phyloP scores from a whole-genome alignment of 192 early-diverging fungal species.

The Coemansia sp. region DNA sequence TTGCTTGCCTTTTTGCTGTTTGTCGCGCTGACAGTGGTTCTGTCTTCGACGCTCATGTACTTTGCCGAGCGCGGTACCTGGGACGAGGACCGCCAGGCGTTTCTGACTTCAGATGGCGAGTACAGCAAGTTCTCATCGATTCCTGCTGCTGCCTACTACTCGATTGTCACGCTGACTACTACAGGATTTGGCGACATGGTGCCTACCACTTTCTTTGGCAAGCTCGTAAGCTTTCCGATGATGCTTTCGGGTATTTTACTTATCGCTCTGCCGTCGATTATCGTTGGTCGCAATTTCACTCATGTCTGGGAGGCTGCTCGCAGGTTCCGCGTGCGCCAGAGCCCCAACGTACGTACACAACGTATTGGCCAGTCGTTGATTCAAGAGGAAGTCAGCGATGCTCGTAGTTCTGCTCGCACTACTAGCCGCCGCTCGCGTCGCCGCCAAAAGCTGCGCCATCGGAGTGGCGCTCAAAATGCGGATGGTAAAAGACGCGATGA shows the following conservation, averaged over 20 bases:
- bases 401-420: slow-evolving; percentile 18
- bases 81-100: slow-evolving; percentile 68
- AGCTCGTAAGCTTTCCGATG: slow-evolving; percentile 78
- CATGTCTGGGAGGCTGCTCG: slow-evolving; percentile 76
- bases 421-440: slow-evolving; percentile 25
- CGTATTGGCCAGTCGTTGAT: slow-evolving; percentile 31
- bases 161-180: slow-evolving; percentile 79
- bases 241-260: slow-evolving; percentile 83
- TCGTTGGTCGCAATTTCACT: slow-evolving; percentile 83
- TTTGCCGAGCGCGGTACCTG: slow-evolving; percentile 83
- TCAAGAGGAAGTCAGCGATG: slow-evolving; percentile 28
- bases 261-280: slow-evolving; percentile 83
- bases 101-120: slow-evolving; percentile 69
- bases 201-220: slow-evolving; percentile 79
- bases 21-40: slow-evolving; percentile 68
- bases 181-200: slow-evolving; percentile 84
- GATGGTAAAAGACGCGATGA: slow-evolving; percentile 20
- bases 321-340: slow-evolving; percentile 37
- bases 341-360: slow-evolving; percentile 19
- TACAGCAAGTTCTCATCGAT: slow-evolving; percentile 80
- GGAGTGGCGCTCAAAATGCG: not conserved
- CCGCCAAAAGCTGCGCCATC: slow-evolving; percentile 18
- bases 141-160: slow-evolving; percentile 78
- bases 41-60: slow-evolving; percentile 79
- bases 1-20: slow-evolving; percentile 77